Evolutionary conservation across 768 basidiomycete genomes (phyloP).

Genomic region (Hydnomerulius pinastri): DNA sequence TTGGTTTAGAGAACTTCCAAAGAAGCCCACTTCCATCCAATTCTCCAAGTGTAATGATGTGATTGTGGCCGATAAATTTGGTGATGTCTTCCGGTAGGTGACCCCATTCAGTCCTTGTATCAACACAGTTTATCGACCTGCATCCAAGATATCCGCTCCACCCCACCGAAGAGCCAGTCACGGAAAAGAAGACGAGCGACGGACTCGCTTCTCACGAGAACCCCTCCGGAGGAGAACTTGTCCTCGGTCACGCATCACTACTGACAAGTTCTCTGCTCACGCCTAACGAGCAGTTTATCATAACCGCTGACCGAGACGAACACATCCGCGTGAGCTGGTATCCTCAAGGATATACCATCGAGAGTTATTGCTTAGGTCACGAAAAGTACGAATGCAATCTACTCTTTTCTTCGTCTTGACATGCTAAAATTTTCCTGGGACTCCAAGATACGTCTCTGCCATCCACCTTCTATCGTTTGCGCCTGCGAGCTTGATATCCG

Average conservation of each 20-base stretch:
- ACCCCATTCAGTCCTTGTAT: background rate
- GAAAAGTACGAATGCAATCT: slow-evolving; percentile 55
- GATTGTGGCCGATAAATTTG: slow-evolving; percentile 91
- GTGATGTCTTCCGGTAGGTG: slow-evolving; percentile 82
- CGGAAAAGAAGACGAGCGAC: slow-evolving; percentile 32
- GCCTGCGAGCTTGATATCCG: slow-evolving; percentile 65
- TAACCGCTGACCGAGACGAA: slow-evolving; percentile 94
- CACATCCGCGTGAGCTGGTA: slow-evolving; percentile 92
- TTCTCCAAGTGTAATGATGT: slow-evolving; percentile 69
- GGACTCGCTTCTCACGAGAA: slow-evolving; percentile 64
- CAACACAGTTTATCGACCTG: background rate
- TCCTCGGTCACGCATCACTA: slow-evolving; percentile 88
- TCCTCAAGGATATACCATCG: slow-evolving; percentile 83
- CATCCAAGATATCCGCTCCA: slow-evolving; percentile 61
- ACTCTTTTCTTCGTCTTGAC: background rate
- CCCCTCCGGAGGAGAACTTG: slow-evolving; percentile 63
- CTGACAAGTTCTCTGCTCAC: slow-evolving; percentile 74
- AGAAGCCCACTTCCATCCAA: slow-evolving; percentile 71
- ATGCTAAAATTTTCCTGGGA: background rate
- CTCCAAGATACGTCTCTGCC: slow-evolving; percentile 76
- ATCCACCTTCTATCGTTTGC: slow-evolving; percentile 62
- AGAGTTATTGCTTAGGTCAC: slow-evolving; percentile 86
- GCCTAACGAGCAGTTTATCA: slow-evolving; percentile 67
- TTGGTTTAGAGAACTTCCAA: slow-evolving; percentile 69
- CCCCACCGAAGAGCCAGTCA: slow-evolving; percentile 11